phyloP scores from a whole-genome alignment of 192 early-diverging fungal genomes.

The Powellomyces hirtus region DNA sequence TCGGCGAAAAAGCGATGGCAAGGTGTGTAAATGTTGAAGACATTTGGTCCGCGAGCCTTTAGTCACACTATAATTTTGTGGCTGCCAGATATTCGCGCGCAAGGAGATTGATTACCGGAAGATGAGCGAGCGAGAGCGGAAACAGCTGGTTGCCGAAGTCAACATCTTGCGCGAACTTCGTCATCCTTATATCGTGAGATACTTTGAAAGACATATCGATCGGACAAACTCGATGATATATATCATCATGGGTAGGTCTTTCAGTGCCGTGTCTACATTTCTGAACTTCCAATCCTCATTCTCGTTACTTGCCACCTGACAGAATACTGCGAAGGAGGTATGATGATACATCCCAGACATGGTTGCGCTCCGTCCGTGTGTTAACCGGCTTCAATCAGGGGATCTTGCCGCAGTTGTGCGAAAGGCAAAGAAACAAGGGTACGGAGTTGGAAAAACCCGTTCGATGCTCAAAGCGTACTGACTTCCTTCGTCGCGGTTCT shows the following conservation, averaged over 20 bases:
- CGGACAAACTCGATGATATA: constrained; percentile 64
- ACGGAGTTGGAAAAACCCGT: too few species aligned
- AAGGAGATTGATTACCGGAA: constrained; percentile 80
- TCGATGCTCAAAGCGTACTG: too few species aligned
- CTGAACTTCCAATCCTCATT: not conserved
- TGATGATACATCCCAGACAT: not conserved
- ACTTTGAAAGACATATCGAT: constrained; percentile 69
- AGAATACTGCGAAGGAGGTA: constrained; percentile 74
- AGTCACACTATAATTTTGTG: too few species aligned
- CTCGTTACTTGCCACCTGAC: not conserved
- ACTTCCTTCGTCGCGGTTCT: not conserved
- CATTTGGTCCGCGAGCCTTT: too few species aligned
- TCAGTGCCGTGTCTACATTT: not conserved
- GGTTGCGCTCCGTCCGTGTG: not conserved
- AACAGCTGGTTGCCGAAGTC: constrained; percentile 72
- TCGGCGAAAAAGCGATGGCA: constrained; percentile 59
- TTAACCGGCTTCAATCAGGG: constrained; percentile 21
- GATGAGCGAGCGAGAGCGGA: constrained; percentile 71
- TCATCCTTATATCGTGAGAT: constrained; percentile 73
- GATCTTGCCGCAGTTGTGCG: constrained; percentile 67
- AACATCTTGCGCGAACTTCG: constrained; percentile 70
- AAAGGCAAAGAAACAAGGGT: constrained; percentile 58
- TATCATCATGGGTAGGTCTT: constrained; percentile 64
- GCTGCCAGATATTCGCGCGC: constrained; percentile 60
- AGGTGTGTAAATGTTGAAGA: constrained; percentile 40